A percentile compares a stretch with the other conserved stretches of the same genome.
Conservation (phyloP, 345 rosid genomes). For the Ceriops zippeliana region DNA sequence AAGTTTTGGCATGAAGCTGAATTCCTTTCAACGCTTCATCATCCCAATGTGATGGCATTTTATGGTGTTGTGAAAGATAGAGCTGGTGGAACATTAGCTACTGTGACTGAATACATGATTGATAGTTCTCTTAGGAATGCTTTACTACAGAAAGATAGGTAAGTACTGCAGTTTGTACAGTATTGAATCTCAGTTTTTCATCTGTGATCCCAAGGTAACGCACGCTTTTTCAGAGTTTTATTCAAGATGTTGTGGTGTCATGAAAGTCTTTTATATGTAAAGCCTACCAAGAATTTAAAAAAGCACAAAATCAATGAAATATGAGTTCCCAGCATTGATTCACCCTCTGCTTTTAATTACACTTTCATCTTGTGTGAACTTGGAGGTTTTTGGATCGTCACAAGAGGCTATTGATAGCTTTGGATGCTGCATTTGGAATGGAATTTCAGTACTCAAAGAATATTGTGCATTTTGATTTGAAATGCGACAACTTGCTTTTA, state of each 20-base stretch:
- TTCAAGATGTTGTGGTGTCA: neutral
- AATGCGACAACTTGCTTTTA: constrained; percentile 94
- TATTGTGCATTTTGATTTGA: constrained; percentile 95
- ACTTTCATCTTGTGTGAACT: constrained; percentile 14
- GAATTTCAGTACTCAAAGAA: constrained; percentile 94
- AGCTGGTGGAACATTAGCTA: constrained; percentile 79
- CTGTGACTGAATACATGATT: constrained; percentile 92
- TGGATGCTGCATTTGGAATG: constrained; percentile 99
- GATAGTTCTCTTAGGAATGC: constrained; percentile 95
- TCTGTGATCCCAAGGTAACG: constrained; percentile 3
- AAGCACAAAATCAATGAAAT: neutral
- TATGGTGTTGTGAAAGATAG: constrained; percentile 96
- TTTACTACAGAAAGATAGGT: constrained; percentile 82
- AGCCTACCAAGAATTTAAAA: neutral
- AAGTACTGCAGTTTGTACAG: constrained; percentile 23
- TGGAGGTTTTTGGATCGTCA: constrained; percentile 83
- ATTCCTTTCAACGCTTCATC: constrained; percentile 88
- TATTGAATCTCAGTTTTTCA: constrained; percentile 16
- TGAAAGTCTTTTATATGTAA: neutral
- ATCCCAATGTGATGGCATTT: constrained; percentile 95
- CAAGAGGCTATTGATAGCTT: constrained; percentile 88
- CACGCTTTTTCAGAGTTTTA: neutral
- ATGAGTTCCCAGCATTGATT: neutral
- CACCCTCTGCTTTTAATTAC: constrained; percentile 8
- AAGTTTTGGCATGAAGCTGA: constrained; percentile 96